Evolutionary conservation across 1,284 basidiomycete genomes (phyloP).

Genomic region (Crucibulum cyathiforme): DNA sequence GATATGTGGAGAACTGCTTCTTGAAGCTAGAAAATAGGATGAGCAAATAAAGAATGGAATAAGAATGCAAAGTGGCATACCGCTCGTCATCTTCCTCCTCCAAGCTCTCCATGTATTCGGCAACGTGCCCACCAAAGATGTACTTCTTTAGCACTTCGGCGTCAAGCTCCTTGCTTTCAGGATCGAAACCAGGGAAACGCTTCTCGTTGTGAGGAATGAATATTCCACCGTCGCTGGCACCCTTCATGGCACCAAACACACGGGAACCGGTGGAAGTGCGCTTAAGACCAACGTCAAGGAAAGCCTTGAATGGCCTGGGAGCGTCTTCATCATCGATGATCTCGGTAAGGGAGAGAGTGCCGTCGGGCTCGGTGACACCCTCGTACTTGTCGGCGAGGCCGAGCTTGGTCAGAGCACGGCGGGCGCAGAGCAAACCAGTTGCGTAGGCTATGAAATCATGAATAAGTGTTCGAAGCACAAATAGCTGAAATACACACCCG

Average conservation of each 20-base stretch:
- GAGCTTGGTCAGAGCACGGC: slow-evolving; percentile 94
- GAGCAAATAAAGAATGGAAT: slow-evolving; percentile 1
- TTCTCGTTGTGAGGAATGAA: slow-evolving; percentile 98
- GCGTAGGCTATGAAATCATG: slow-evolving; percentile 78
- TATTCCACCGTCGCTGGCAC: slow-evolving; percentile 97
- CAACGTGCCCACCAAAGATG: slow-evolving; percentile 97
- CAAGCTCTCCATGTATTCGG: slow-evolving; percentile 99
- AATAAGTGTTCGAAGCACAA: background rate
- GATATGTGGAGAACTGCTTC: slow-evolving; percentile 97
- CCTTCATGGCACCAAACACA: slow-evolving; percentile 99
- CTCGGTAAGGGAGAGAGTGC: slow-evolving; percentile 85
- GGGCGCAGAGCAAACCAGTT: slow-evolving; percentile 94
- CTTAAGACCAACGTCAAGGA: slow-evolving; percentile 98
- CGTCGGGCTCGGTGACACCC: slow-evolving; percentile 93
- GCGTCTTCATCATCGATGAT: slow-evolving; percentile 90
- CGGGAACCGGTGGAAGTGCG: slow-evolving; percentile 98
- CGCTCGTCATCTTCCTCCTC: slow-evolving; percentile 99
- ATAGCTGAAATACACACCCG: slow-evolving; percentile 56
- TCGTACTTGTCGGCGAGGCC: slow-evolving; percentile 99
- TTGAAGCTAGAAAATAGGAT: slow-evolving; percentile 74
- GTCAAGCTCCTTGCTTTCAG: slow-evolving; percentile 93
- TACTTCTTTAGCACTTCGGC: slow-evolving; percentile 97
- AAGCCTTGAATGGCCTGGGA: slow-evolving; percentile 98
- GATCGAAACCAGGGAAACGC: slow-evolving; percentile 98
- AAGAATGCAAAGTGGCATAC: slow-evolving; percentile 41